A percentile compares a stretch with the other conserved stretches of the same genome.
These are phyloP conservation scores for Podospora australis DNA, from an alignment of 495 filamentous ascomycete species.

Conservation along the genomic window DNA sequence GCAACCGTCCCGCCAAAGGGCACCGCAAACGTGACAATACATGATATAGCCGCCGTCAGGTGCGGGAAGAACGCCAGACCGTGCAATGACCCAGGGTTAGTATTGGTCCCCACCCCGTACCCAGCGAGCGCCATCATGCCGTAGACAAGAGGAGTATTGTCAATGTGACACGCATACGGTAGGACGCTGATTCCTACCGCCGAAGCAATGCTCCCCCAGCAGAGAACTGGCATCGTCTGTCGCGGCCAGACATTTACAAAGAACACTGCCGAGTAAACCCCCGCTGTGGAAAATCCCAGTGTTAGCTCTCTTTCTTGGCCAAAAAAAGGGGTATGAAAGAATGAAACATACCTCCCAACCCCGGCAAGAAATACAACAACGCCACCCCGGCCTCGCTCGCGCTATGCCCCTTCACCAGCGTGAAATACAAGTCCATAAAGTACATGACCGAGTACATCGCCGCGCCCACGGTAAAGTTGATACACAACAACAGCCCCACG, in stretches of 20 bases:
- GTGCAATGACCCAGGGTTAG: conserved; percentile 37
- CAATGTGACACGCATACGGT: conserved; percentile 38
- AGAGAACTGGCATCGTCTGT: conserved; percentile 47
- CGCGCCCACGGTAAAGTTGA: conserved; percentile 50
- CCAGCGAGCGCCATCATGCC: conserved; percentile 57
- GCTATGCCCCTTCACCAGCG: conserved; percentile 41
- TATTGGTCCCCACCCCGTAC: conserved; percentile 49
- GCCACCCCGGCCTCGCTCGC: conserved; percentile 44
- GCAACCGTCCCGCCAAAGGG: conserved; percentile 54
- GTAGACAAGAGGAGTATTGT: conserved; percentile 39
- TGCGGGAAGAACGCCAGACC: conserved; percentile 47
- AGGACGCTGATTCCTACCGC: conserved; percentile 44
- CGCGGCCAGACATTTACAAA: conserved; percentile 50
- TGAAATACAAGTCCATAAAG: conserved; percentile 55
- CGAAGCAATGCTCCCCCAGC: conserved; percentile 42
- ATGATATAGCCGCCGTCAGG: conserved; percentile 44
- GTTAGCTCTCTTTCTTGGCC: background rate
- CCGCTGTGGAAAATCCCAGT: conserved; percentile 25
- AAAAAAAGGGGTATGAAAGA: too few relatives aligned
- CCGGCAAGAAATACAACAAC: conserved; percentile 42
- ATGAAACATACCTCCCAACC: conserved; percentile 33
- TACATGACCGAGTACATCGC: conserved; percentile 50
- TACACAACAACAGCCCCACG: conserved; percentile 43
- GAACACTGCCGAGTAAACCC: conserved; percentile 49
- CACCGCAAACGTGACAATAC: conserved; percentile 43